Base-by-base conservation (phyloP, 306 rosid species). In the cucumber (Cucumis sativus) region DNA sequence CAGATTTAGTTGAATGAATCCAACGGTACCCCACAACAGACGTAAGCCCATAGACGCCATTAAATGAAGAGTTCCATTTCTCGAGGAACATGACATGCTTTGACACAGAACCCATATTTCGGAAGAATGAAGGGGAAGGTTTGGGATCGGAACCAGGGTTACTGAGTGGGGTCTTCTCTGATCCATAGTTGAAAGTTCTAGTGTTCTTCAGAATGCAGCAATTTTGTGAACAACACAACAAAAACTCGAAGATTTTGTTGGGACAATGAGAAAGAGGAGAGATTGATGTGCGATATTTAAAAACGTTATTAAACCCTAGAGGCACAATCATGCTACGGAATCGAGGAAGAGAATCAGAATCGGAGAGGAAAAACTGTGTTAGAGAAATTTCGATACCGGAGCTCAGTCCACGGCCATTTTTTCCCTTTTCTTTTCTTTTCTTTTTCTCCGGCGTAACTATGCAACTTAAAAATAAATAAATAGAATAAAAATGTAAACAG, bases 201-300 rank as follows among this genome's bases (percentile, higher is more conserved):
- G 45, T 28, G 58, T 52, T 49, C 41, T 77, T 49, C 58, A 16
- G 37, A 77, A 51, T 64, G 61, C 74, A 45, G 80, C 2, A 77
- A 52, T 60, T 49, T 30, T 30, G 40, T 33, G 73, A 16, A 28
- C n/a, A 35, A 10, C 13, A 18, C 14, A 67, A 47, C 55, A 52
- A 77, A 64, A 35, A 25, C 45, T 56, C 63, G 35, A 47, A n/a
- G 74, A 20, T 30, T 77, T 33, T 25, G 58, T 30, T 35, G 20
- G 74, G 51, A 65, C 28, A 52, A 49, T 49, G 63, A 52, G 37
- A 64, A 51, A 45, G 52, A 28, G 39, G 14, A 47, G 40, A 8
- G 37, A 35, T 65, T 10, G 58, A 37, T 64, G 80, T 11, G 30
- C 74, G 80, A 77, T 49, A 45, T n/a, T 49, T 77, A 18, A 77